Conservation (phyloP, 192 early-diverging fungal species). For the Podila verticillata region DNA sequence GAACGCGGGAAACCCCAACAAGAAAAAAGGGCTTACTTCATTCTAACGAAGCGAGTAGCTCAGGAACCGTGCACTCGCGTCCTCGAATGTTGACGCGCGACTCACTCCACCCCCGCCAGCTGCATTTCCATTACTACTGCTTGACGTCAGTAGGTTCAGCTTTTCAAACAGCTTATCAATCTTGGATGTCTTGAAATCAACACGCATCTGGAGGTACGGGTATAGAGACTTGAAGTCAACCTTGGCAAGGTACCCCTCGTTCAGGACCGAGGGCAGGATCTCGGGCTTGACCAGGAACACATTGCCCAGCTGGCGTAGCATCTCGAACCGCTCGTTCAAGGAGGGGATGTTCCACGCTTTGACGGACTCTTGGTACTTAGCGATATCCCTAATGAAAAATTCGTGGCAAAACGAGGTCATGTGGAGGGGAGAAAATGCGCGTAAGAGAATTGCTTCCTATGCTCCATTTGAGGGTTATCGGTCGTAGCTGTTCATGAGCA, state of each 20-base stretch:
- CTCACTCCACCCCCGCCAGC: background rate
- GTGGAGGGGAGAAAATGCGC: background rate
- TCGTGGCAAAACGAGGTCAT: too few species aligned
- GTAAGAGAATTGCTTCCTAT: too few species aligned
- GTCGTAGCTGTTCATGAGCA: background rate
- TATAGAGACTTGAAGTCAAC: conserved; percentile 83
- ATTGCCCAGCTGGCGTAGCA: conserved; percentile 92
- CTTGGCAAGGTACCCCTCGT: conserved; percentile 84
- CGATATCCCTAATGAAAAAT: conserved; percentile 91
- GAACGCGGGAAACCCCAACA: background rate
- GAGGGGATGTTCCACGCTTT: conserved; percentile 74
- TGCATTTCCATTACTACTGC: background rate
- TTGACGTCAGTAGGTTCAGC: conserved; percentile 7
- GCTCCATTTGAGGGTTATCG: background rate
- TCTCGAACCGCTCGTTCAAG: conserved; percentile 87
- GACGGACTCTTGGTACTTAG: conserved; percentile 92
- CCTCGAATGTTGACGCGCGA: conserved; percentile 19
- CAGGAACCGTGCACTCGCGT: conserved; percentile 21
- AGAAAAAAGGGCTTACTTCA: background rate
- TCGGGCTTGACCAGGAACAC: conserved; percentile 93
- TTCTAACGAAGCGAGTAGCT: conserved; percentile 9
- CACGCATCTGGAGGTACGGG: conserved; percentile 88
- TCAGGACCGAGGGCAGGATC: conserved; percentile 87
- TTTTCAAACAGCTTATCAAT: conserved; percentile 65
- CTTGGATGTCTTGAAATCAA: conserved; percentile 80